These are phyloP conservation scores for Fusarium sp. DNA, from an alignment of 2,329 filamentous ascomycete species.

Conservation along the genomic window DNA sequence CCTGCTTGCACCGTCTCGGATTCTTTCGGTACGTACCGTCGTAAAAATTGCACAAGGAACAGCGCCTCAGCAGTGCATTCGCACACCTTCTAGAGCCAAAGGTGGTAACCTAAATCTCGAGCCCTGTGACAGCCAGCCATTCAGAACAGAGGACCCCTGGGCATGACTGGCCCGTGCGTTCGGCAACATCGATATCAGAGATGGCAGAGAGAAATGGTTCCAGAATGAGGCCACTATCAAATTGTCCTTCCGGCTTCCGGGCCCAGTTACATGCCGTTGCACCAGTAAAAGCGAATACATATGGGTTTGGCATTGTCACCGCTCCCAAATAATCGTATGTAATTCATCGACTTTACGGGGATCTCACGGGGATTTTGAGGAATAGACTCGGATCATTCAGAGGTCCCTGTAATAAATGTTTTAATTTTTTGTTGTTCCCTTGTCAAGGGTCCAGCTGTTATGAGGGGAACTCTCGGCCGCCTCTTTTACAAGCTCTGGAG, in stretches of 20 bases:
- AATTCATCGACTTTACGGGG: conserved; percentile 31
- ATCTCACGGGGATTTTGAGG: conserved; percentile 48
- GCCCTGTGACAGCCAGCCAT: conserved; percentile 27
- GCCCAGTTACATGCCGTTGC: conserved; percentile 31
- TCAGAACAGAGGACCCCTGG: conserved; percentile 41
- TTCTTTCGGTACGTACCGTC: conserved; percentile 24
- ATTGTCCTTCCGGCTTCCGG: conserved; percentile 54
- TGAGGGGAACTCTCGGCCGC: conserved; percentile 5
- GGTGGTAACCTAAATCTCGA: conserved; percentile 42
- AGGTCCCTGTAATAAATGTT: conserved; percentile 26
- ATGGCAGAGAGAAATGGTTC: conserved; percentile 47
- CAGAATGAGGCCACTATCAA: conserved; percentile 56
- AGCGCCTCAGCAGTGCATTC: conserved; percentile 19
- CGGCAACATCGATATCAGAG: conserved; percentile 39
- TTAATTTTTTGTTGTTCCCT: conserved; percentile 15
- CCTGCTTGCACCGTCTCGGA: conserved; percentile 9
- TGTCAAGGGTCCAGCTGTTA: conserved; percentile 18
- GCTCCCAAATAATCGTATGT: conserved; percentile 37
- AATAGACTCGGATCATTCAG: conserved; percentile 39
- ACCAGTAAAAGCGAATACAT: conserved; percentile 35
- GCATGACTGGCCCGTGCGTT: conserved; percentile 27
- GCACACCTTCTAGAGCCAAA: conserved; percentile 22
- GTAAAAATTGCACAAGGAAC: conserved; percentile 25
- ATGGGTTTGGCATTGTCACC: conserved; percentile 34
- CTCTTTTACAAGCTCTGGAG: conserved; percentile 15